Conservation (phyloP, 345 rosid species). For the Hypericum androsaemum region DNA sequence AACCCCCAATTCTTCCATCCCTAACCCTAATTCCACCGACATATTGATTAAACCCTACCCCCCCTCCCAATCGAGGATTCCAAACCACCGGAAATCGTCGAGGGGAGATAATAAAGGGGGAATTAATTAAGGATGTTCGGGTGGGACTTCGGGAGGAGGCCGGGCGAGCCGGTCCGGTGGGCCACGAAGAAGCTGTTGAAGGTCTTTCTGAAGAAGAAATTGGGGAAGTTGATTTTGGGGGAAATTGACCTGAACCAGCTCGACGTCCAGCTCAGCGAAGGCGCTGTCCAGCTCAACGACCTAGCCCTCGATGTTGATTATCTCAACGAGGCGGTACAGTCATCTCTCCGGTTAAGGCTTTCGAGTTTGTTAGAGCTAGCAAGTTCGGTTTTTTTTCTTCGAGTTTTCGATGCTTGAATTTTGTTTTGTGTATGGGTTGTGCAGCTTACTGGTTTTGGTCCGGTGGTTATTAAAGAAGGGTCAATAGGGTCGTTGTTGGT, state of each 20-base stretch:
- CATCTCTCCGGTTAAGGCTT: neutral
- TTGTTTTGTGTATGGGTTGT: constrained; percentile 14
- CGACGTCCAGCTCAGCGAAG: constrained; percentile 77
- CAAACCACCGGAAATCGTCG: neutral
- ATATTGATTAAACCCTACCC: neutral
- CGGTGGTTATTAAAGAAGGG: constrained; percentile 75
- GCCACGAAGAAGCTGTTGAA: constrained; percentile 78
- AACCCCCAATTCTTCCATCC: constrained; percentile 11
- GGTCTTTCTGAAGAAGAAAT: constrained; percentile 80
- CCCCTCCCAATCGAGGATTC: neutral
- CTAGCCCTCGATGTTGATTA: constrained; percentile 81
- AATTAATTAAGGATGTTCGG: constrained; percentile 31
- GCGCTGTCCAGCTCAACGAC: constrained; percentile 68
- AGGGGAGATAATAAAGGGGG: neutral
- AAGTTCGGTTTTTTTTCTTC: no score
- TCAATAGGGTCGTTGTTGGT: constrained; percentile 73
- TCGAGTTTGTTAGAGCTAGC: neutral
- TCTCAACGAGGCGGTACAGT: constrained; percentile 55
- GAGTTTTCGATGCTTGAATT: constrained; percentile 1
- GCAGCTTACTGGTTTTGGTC: constrained; percentile 49
- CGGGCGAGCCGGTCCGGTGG: constrained; percentile 73
- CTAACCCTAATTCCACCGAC: constrained; percentile 6
- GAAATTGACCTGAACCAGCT: constrained; percentile 93
- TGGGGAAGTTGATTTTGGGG: constrained; percentile 70
- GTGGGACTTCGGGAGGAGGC: constrained; percentile 62